Percentiles rank a stretch among this genome's conserved stretches.
Conservation (phyloP, 163 green algal genomes). For the Scenedesmus sp. region DNA sequence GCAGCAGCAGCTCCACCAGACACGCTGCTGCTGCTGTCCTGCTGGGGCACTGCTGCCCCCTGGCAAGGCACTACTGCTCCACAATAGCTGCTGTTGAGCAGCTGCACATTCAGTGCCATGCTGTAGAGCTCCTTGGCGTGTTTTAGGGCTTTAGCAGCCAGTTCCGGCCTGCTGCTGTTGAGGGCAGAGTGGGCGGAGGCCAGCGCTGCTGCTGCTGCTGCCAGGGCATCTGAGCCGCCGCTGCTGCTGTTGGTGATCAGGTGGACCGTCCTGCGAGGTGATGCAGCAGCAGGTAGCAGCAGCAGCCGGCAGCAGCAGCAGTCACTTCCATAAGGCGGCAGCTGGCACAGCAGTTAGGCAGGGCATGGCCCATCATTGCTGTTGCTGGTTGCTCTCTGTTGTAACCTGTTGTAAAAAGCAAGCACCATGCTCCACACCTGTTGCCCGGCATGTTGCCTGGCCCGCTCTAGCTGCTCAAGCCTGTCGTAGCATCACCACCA, state of each 20-base stretch:
- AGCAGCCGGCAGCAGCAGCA: not conserved
- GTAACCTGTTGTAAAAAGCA: not conserved
- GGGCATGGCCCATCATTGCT: not conserved
- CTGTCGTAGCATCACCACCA: not conserved
- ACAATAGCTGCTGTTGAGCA: constrained; percentile 11
- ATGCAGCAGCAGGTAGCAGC: constrained; percentile 5
- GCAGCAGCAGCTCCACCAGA: not conserved
- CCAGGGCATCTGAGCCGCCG: constrained; percentile 7
- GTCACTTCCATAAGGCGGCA: not conserved
- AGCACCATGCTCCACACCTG: not conserved
- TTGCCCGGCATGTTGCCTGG: not conserved
- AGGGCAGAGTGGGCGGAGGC: not conserved
- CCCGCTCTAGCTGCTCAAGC: not conserved
- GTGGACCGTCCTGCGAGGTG: not conserved
- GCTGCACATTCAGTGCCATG: not conserved
- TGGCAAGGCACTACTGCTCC: not conserved
- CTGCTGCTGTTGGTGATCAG: constrained; percentile 23
- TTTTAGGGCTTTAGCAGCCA: constrained; percentile 11
- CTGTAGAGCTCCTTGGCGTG: constrained; percentile 20
- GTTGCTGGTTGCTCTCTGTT: not conserved
- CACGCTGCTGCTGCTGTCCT: not conserved
- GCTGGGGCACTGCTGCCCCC: constrained; percentile 8
- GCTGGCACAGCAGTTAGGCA: not conserved
- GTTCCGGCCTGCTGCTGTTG: not conserved
- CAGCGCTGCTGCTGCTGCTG: constrained; percentile 24